phyloP scores from a whole-genome alignment of 805 yeast genomes.

The Pichia kluyveri region DNA sequence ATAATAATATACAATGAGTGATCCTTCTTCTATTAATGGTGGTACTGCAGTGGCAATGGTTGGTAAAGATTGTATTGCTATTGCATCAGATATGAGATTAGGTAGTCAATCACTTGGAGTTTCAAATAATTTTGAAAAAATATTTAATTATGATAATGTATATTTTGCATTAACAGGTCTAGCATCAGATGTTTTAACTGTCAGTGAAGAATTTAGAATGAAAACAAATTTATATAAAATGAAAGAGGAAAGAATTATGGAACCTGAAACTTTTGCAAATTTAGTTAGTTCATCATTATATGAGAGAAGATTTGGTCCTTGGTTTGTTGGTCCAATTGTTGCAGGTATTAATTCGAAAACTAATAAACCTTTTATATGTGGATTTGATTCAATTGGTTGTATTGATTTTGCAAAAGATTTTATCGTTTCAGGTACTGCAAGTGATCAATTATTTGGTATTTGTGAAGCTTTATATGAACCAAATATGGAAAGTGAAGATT shows the following conservation, averaged over 20 bases:
- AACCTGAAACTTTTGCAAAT: constrained; percentile 90
- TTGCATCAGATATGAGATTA: constrained; percentile 89
- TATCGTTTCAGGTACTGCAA: constrained; percentile 90
- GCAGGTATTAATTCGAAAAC: constrained; percentile 87
- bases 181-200: constrained; percentile 88
- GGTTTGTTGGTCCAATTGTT: constrained; percentile 92
- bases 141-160: constrained; percentile 78
- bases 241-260: constrained; percentile 84
- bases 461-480: constrained; percentile 97
- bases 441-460: constrained; percentile 97
- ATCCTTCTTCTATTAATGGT: constrained; percentile 76
- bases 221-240: constrained; percentile 84
- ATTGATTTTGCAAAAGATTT: constrained; percentile 92
- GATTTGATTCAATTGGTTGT: constrained; percentile 94
- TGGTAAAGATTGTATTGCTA: constrained; percentile 97
- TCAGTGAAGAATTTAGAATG: constrained; percentile 70
- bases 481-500: constrained; percentile 83
- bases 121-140: constrained; percentile 86
- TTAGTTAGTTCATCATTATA: constrained; percentile 84
- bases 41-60: constrained; percentile 98
- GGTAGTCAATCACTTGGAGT: constrained; percentile 93
- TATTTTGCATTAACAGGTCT: constrained; percentile 90
- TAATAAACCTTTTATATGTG: constrained; percentile 82
- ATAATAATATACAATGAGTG: constrained; percentile 40
- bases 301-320: constrained; percentile 91